Base-by-base conservation (phyloP, 805 yeast species). In the Vanderwaltozyma yarrowii region DNA sequence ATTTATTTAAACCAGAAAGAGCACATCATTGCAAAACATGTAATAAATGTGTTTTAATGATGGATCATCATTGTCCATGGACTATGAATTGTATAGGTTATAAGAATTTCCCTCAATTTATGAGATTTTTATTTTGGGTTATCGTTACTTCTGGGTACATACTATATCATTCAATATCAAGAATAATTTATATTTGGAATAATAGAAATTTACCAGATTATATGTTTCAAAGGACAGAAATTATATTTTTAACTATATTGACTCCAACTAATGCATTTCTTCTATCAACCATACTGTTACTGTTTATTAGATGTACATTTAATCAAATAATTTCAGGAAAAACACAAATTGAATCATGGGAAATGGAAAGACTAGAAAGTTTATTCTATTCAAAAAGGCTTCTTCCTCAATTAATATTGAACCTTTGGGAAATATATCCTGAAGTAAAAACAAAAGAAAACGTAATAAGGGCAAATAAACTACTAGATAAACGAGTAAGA, bases 31-130 rank as follows among this genome's bases (percentile, higher is more conserved):
- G 96, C 57, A 80, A 80, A 49, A 70, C 74, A 1, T 85, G 94
- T 52, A 66, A 72, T 11, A 56, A 52, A 30, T 87, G 96, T 58
- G 79, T 87, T n/a, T 56, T 87, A 40, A 73, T 74, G 53, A 88
- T 87, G 96, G 96, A 87, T 57, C 96, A 87, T 56, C 96, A 87
- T 61, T 79, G 80, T 42, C 95, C 96, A 0, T 88, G 96, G 96
- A 85, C 95, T 0, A 73, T 75, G 58, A 88, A 84, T 54, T 88
- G 96, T 54, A 89, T 88, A 16, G 96, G 96, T 0, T 76, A 75
- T 53, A 57, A 60, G 0, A 88, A 88, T 52, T 66, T 75, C 56
- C 85, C 94, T 0, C 88, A 84, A 55, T 88, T 88, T 54, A 50
- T 82, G 44, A 65, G 96, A 38, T 88, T 88, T 53, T 51, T 88